Evolutionary conservation across 192 early-diverging fungal genomes (phyloP).

Genomic region (Backusella psychrophila): DNA sequence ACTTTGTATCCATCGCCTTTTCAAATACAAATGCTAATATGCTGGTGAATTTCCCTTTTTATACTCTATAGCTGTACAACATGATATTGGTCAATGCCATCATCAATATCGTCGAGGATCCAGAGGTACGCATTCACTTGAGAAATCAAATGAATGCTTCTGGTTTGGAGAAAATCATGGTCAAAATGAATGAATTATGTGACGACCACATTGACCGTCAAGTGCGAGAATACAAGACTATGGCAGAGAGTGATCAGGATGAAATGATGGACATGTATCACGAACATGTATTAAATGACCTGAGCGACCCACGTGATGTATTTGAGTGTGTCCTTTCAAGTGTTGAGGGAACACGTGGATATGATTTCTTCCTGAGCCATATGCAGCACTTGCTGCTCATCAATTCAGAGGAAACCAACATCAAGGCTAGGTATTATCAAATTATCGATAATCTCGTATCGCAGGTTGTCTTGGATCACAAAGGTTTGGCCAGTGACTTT

Average conservation of each 20-base stretch:
- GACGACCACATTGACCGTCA: slow-evolving; percentile 44
- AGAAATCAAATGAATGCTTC: slow-evolving; percentile 71
- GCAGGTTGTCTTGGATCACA: slow-evolving; percentile 79
- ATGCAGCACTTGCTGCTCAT: slow-evolving; percentile 74
- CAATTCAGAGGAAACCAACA: slow-evolving; percentile 60
- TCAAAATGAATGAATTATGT: slow-evolving; percentile 48
- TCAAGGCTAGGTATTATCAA: slow-evolving; percentile 70
- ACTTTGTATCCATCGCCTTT: neutral
- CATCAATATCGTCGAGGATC: slow-evolving; percentile 70
- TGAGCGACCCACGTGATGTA: slow-evolving; percentile 74
- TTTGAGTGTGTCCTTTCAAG: slow-evolving; percentile 69
- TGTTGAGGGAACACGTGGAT: slow-evolving; percentile 68
- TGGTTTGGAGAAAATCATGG: slow-evolving; percentile 65
- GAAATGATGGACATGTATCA: slow-evolving; percentile 66
- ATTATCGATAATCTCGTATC: slow-evolving; percentile 74
- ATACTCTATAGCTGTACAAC: slow-evolving; percentile 54
- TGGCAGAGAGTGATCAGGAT: slow-evolving; percentile 47
- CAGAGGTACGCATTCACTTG: slow-evolving; percentile 71
- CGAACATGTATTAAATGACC: slow-evolving; percentile 67
- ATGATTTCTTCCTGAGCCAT: slow-evolving; percentile 72
- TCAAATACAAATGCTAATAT: neutral
- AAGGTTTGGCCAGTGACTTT: slow-evolving; percentile 46
- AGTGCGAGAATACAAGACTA: slow-evolving; percentile 22
- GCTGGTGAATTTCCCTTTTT: neutral
- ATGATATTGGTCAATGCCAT: slow-evolving; percentile 78